Percentiles rank a stretch among this genome's conserved stretches.
phyloP scores from a whole-genome alignment of 2,329 filamentous ascomycete genomes.

The Xylariaceae sp. region DNA sequence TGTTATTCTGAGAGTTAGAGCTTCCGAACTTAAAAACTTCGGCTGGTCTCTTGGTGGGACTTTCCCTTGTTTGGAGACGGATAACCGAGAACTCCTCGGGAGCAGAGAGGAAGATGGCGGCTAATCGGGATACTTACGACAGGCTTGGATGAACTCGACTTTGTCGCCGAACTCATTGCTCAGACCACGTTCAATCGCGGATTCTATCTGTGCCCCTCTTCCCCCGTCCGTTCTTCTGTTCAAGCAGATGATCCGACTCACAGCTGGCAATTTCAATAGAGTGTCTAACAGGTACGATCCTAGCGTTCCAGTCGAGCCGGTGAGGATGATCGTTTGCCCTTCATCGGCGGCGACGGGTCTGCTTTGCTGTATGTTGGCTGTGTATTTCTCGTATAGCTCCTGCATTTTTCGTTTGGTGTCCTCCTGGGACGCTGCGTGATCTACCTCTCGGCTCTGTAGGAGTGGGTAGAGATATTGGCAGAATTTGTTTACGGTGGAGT shows the following conservation, averaged over 20 bases:
- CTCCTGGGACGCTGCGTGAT: too few relatives aligned
- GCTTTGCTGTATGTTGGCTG: too few relatives aligned
- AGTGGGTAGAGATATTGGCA: too few relatives aligned
- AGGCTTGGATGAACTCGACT: constrained; percentile 11
- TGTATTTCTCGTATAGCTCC: too few relatives aligned
- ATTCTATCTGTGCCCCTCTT: neutral
- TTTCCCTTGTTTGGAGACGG: neutral
- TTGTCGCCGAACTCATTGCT: neutral
- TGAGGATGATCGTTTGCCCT: constrained; percentile 34
- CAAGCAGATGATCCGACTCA: constrained; percentile 14
- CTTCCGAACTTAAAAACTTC: neutral
- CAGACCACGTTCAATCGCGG: too few relatives aligned
- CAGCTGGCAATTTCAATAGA: constrained; percentile 27
- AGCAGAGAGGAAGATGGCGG: too few relatives aligned
- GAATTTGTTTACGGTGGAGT: too few relatives aligned
- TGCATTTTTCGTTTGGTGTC: too few relatives aligned
- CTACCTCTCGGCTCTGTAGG: too few relatives aligned
- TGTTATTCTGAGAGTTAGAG: too few relatives aligned
- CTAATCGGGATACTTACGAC: neutral
- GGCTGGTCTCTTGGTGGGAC: neutral
- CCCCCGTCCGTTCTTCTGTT: constrained; percentile 13
- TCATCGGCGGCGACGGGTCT: constrained; percentile 3
- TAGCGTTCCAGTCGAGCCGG: constrained; percentile 38
- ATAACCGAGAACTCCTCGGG: constrained; percentile 1
- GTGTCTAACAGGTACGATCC: constrained; percentile 39